Base-by-base conservation (phyloP, 768 basidiomycete genomes). In the Hortiboletus flavorubellus region DNA sequence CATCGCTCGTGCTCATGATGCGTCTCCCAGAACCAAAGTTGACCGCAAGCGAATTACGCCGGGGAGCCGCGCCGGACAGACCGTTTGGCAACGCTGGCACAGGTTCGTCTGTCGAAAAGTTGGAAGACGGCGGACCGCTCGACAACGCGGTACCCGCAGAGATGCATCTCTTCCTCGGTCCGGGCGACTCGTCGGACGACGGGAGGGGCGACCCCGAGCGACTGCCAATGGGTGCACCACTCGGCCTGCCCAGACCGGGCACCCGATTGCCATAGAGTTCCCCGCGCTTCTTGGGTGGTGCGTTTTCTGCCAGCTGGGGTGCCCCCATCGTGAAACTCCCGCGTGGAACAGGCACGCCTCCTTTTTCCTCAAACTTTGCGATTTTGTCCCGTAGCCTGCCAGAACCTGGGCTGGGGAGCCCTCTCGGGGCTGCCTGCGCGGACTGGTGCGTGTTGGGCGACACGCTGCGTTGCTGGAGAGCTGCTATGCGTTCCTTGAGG, bases 401-500 rank as follows among this genome's bases (percentile, higher is more conserved):
- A 5, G 67, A 57, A 29, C 66, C 66, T 3, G 65, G 49, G 40
- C 50, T 65, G 45, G 66, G 70, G 40, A 69, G 48, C 23, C 63
- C 55, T n/a, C 69, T 58, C 14, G 68, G 60, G 26, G 72, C 64
- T 11, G 73, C 66, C 21, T 70, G 66, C 11, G 73, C 59, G 51
- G 77, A 61, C 41, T 72, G 64, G 54, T 71, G 71, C 52, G 63
- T 69, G 51, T 53, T 56, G 59, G 63, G 57, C 52, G 68, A 49
- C 51, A 61, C 56, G 39, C 57, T 66, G 60, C 81, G 79, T 61
- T 89, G 88, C 67, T 92, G 83, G 46, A 92, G 75, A 29, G 89
- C 89, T 16, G 90, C 90, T 59, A 92, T 91, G 51, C 90, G 86
- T 62, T 91, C 89, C 72, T 85, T 90, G 65, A 91, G 81, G 68